Conservation (phyloP, 768 basidiomycete genomes). For the Gloeostereum incarnatum region DNA sequence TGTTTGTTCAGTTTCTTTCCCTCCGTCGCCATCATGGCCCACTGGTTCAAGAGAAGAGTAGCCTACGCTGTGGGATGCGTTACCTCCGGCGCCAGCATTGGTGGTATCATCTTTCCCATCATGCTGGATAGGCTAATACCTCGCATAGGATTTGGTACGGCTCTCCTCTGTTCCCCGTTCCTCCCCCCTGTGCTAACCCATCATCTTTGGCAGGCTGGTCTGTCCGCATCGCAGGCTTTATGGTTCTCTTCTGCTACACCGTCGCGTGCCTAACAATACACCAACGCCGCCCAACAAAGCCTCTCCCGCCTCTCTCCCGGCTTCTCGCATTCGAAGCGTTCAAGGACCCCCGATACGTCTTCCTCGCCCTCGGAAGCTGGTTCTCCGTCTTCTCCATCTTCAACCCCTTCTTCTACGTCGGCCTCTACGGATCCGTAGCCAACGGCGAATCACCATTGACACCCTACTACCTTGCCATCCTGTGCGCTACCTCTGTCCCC, state of each 20-base stretch:
- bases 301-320: conserved; percentile 10
- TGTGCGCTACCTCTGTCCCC: conserved; percentile 14
- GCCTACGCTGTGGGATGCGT: conserved; percentile 26
- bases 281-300: conserved; percentile 14
- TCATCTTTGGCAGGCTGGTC: conserved; percentile 18
- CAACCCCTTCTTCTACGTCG: conserved; percentile 19
- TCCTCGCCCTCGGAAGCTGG: conserved; percentile 14
- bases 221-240: conserved; percentile 15
- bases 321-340: conserved; percentile 15
- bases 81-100: conserved; percentile 20
- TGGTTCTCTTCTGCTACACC: conserved; percentile 12
- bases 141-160: conserved; percentile 5
- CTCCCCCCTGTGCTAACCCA: too few species aligned
- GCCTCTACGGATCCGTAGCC: conserved; percentile 11
- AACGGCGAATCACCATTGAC: conserved; percentile 10
- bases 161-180: too few species aligned
- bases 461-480: conserved; percentile 16
- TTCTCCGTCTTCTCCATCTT: conserved; percentile 13
- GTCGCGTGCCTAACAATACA: conserved; percentile 15
- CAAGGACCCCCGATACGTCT: conserved; percentile 11
- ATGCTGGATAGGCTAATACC: conserved; percentile 15
- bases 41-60: conserved; percentile 24
- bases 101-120: conserved; percentile 19
- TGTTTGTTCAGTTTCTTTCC: not conserved
- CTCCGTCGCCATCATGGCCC: conserved; percentile 6